Evolutionary conservation across 2,329 filamentous ascomycete genomes (phyloP).

Genomic region (Botrytis fragariae): DNA sequence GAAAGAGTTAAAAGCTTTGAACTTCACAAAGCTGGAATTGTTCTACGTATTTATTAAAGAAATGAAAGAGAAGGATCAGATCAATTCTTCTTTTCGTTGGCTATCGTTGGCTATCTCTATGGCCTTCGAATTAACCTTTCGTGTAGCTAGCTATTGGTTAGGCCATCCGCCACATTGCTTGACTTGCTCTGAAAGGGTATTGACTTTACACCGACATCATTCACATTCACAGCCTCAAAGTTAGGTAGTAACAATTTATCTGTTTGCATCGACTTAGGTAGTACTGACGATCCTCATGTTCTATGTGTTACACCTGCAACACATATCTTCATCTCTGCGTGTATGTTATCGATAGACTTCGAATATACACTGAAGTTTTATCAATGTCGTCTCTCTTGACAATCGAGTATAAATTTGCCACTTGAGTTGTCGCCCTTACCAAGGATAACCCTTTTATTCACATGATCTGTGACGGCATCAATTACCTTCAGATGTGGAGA

Average conservation of each 20-base stretch:
- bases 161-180: background rate
- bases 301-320: background rate
- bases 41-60: background rate
- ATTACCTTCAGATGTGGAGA: background rate
- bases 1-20: background rate
- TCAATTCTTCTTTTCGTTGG: background rate
- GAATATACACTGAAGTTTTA: background rate
- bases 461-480: background rate
- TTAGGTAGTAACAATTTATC: background rate
- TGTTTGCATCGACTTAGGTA: background rate
- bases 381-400: background rate
- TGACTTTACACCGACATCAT: background rate
- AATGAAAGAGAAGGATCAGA: background rate
- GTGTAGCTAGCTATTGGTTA: background rate
- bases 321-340: background rate
- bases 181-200: background rate
- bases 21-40: background rate
- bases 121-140: background rate
- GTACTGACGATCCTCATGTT: background rate
- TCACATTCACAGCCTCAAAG: slow-evolving; percentile 6
- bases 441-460: slow-evolving; percentile 1
- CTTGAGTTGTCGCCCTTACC: background rate
- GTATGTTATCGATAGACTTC: background rate
- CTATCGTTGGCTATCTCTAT: slow-evolving; percentile 5
- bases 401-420: background rate